These are phyloP conservation scores for Fusarium albidum DNA, from an alignment of 2,329 filamentous ascomycete species.

Conservation along the genomic window DNA sequence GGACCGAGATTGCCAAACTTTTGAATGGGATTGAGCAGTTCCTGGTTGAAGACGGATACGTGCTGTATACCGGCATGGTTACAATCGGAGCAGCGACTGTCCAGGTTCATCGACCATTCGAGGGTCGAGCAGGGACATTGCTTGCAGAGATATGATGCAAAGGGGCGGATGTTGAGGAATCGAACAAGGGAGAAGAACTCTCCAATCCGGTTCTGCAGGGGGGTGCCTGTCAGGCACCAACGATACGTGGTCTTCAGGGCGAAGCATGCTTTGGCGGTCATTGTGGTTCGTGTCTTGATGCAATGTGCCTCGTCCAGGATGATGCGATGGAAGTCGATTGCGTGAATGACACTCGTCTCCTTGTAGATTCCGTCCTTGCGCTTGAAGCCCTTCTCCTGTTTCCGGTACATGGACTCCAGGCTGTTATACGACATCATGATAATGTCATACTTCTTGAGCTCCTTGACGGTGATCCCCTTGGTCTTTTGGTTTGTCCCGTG, in stretches of 20 bases:
- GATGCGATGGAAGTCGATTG: constrained; percentile 86
- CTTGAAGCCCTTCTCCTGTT: constrained; percentile 89
- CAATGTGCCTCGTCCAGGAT: constrained; percentile 96
- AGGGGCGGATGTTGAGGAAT: constrained; percentile 88
- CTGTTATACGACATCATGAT: constrained; percentile 98
- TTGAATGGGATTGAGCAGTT: constrained; percentile 85
- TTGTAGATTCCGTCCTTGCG: constrained; percentile 83
- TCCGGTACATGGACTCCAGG: constrained; percentile 90
- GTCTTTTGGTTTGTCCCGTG: constrained; percentile 87
- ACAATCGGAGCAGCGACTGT: constrained; percentile 76
- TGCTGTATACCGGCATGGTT: constrained; percentile 53
- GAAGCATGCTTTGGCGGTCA: constrained; percentile 95
- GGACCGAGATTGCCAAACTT: constrained; percentile 66
- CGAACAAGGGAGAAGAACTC: constrained; percentile 95
- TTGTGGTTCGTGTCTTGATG: constrained; percentile 89
- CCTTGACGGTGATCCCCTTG: constrained; percentile 77
- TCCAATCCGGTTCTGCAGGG: constrained; percentile 95
- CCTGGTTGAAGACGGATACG: constrained; percentile 83
- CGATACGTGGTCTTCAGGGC: constrained; percentile 87
- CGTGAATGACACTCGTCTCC: constrained; percentile 81
- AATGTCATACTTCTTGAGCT: constrained; percentile 85
- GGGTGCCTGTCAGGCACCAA: constrained; percentile 95
- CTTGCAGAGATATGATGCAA: constrained; percentile 94
- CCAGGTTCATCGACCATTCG: constrained; percentile 81
- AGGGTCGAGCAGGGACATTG: constrained; percentile 80